Percentiles rank a stretch among this genome's conserved stretches.
Conservation (phyloP, 306 rosid species). For the Bauhinia variegata region DNA sequence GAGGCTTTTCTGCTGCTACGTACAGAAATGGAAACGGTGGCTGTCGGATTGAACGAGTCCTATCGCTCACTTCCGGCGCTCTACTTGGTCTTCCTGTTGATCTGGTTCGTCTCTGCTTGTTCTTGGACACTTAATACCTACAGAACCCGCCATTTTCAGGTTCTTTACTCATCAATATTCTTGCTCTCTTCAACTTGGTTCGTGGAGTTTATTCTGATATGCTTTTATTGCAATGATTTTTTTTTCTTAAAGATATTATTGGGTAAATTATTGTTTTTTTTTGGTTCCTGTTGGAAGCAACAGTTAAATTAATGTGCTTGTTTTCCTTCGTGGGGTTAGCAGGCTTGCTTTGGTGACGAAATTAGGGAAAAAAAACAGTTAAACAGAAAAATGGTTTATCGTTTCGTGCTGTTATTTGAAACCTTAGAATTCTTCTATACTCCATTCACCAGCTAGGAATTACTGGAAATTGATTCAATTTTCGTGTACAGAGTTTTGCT, state of each 20-base stretch:
- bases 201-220: background rate
- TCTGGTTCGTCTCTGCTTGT: constrained; percentile 84
- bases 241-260: constrained; percentile 7
- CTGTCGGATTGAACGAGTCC: constrained; percentile 65
- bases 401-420: background rate
- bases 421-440: background rate
- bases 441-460: constrained; percentile 1
- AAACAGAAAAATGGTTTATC: background rate
- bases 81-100: constrained; percentile 67
- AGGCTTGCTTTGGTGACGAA: background rate
- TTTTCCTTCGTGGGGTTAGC: background rate
- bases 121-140: constrained; percentile 89
- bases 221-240: no score
- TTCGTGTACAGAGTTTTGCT: background rate
- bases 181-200: background rate
- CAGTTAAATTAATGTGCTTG: no score
- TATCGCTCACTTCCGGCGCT: constrained; percentile 77
- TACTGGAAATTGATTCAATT: background rate
- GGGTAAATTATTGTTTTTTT: background rate
- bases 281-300: constrained; percentile 19
- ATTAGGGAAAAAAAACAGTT: no score
- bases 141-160: constrained; percentile 90
- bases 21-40: constrained; percentile 38
- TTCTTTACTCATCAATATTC: constrained; percentile 1
- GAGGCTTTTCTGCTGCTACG: constrained; percentile 24